A percentile compares a stretch with the other conserved stretches of the same genome.
Conservation (phyloP, 306 rosid species). For the Inga laurina region DNA sequence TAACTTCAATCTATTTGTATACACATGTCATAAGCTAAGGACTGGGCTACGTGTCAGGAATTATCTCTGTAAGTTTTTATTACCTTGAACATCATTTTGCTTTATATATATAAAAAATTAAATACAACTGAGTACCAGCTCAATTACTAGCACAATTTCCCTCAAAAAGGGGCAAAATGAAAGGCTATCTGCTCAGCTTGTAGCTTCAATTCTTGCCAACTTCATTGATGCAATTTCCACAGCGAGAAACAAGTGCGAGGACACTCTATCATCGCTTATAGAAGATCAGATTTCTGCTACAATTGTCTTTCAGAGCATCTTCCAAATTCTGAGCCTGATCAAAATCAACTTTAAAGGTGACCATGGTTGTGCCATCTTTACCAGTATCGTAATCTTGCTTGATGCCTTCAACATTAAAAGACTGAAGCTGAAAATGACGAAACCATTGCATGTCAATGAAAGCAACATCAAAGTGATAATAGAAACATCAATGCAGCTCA, state of each 20-base stretch:
- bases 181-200: constrained; percentile 13
- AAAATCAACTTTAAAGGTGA: constrained; percentile 81
- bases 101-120: no score
- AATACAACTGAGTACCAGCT: not conserved
- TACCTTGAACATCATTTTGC: not conserved
- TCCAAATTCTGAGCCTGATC: constrained; percentile 79
- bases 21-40: no score
- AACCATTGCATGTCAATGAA: not conserved
- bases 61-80: not conserved
- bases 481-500: not conserved
- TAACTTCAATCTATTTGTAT: not conserved
- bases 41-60: not conserved
- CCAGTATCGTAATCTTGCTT: constrained; percentile 88
- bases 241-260: constrained; percentile 11
- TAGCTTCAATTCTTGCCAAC: constrained; percentile 21
- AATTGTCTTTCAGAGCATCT: constrained; percentile 75
- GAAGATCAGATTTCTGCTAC: constrained; percentile 74
- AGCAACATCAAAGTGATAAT: not conserved
- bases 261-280: constrained; percentile 49
- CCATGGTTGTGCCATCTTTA: constrained; percentile 76
- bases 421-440: constrained; percentile 60
- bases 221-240: constrained; percentile 31
- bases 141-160: not conserved
- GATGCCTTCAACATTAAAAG: constrained; percentile 71
- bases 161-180: not conserved